Percentiles rank a stretch among this genome's conserved stretches.
Conservation (phyloP, 1,139 yeast species). For the Sugiyamaella sp. region DNA sequence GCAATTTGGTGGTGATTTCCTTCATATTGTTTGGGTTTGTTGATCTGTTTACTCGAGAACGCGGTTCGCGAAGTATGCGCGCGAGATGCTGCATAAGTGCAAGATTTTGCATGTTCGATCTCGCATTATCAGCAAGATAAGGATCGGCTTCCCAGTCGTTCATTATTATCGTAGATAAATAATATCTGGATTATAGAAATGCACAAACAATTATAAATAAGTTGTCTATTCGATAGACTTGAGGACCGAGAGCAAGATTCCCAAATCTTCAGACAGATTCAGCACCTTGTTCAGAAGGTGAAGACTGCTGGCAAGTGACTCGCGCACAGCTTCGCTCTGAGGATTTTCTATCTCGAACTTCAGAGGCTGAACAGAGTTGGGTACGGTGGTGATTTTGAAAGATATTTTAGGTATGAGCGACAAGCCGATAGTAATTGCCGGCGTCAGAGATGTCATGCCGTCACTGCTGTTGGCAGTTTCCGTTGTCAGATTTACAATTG, state of each 20-base stretch:
- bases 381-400: slow-evolving; percentile 5
- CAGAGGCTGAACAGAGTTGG: not conserved
- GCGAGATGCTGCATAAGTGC: not conserved
- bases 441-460: not conserved
- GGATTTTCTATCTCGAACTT: not conserved
- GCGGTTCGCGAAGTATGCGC: not conserved
- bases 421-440: slow-evolving; percentile 3
- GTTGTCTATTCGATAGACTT: not conserved
- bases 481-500: slow-evolving; percentile 13
- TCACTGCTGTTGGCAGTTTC: not conserved
- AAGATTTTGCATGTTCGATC: not conserved
- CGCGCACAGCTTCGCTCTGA: not conserved
- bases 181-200: not conserved
- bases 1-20: slow-evolving; percentile 17
- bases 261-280: slow-evolving; percentile 14
- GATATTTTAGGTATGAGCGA: slow-evolving; percentile 8
- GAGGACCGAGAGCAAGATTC: slow-evolving; percentile 14
- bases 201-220: not conserved
- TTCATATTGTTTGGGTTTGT: slow-evolving; percentile 11
- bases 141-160: too few relatives aligned
- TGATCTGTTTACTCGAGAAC: slow-evolving; percentile 31
- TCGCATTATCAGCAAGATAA: too few relatives aligned
- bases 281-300: slow-evolving; percentile 6
- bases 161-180: too few relatives aligned
- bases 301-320: not conserved